Evolutionary conservation across 352 stramenopile genomes (phyloP), one percentile per base, ranked within the genome.

Genomic region (Pythium plurisporium): DNA sequence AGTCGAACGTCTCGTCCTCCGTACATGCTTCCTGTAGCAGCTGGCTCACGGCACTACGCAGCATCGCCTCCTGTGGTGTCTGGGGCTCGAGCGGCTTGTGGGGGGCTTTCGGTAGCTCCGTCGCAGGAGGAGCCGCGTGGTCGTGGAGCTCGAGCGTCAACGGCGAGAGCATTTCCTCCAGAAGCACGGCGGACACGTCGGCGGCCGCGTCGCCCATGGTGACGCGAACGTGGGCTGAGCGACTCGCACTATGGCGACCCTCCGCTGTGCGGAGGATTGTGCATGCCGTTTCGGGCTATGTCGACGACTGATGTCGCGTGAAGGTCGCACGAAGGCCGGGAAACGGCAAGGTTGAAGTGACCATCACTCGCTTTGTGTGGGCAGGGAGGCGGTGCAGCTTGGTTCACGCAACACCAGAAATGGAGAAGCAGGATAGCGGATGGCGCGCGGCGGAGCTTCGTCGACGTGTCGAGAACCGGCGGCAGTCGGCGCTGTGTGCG

Each of bases 21-120:
- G 27, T 51, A 22, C 54, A 55, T 8, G 73, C 82, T 36, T 86
- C 73, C 27, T 87, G 73, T 8, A 90, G 67, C 34, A 92, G 58
- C 22, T 65, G 61, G 25, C 66, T 64, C 19, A 92, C 62, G 7
- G 66, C 71, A 19, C 62, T 74, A 14, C 76, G 70, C 53, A 92
- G 65, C 34, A 75, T 57, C 2, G 57, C 51, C 23, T 76, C 67
- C n/a, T 69, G 57, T 0, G 62, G 55, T 3, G 55, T 55, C 22
- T 65, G 50, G 12, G n/a, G 33, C 5, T 22, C n/a, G n/a, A n/a
- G n/a, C n/a, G n/a, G n/a, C n/a, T n/a, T n/a, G n/a, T n/a, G n/a
- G n/a, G n/a, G n/a, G n/a, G n/a, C n/a, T n/a, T n/a, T n/a, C n/a
- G n/a, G n/a, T n/a, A n/a, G n/a, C n/a, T n/a, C n/a, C n/a, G n/a